Conservation (phyloP, 2,329 filamentous ascomycete species). For the Trichoderma oligosporum region DNA sequence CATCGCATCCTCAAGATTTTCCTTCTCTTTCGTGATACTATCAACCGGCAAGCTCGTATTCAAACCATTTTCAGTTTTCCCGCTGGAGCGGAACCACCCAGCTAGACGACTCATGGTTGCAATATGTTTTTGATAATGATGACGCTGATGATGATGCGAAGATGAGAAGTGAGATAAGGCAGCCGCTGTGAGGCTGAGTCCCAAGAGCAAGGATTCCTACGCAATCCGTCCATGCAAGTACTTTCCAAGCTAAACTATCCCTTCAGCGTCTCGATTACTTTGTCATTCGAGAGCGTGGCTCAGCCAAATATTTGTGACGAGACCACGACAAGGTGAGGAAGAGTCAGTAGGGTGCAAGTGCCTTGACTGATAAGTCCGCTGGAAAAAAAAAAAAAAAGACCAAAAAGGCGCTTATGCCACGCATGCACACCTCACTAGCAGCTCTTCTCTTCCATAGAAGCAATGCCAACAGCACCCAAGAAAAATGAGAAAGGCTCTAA, state of each 20-base stretch:
- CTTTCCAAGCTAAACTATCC: neutral
- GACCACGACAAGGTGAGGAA: neutral
- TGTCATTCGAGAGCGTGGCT: neutral
- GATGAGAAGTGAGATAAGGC: neutral
- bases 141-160: neutral
- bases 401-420: slow-evolving; percentile 14
- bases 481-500: neutral
- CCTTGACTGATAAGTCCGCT: slow-evolving; percentile 12
- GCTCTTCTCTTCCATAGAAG: neutral
- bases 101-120: slow-evolving; percentile 46
- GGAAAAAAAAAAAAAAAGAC: neutral
- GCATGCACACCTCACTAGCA: slow-evolving; percentile 11
- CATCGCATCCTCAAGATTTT: slow-evolving; percentile 58
- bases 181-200: neutral
- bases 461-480: neutral
- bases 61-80: slow-evolving; percentile 31
- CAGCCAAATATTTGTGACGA: slow-evolving; percentile 1
- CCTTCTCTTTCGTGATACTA: slow-evolving; percentile 43
- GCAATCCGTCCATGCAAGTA: neutral
- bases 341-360: slow-evolving; percentile 1
- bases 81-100: slow-evolving; percentile 48
- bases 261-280: neutral
- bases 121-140: slow-evolving; percentile 13
- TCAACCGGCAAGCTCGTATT: slow-evolving; percentile 27
- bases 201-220: slow-evolving; percentile 1